phyloP scores from a whole-genome alignment of 2,329 filamentous ascomycete genomes.

The Chaetomiaceae sp. region DNA sequence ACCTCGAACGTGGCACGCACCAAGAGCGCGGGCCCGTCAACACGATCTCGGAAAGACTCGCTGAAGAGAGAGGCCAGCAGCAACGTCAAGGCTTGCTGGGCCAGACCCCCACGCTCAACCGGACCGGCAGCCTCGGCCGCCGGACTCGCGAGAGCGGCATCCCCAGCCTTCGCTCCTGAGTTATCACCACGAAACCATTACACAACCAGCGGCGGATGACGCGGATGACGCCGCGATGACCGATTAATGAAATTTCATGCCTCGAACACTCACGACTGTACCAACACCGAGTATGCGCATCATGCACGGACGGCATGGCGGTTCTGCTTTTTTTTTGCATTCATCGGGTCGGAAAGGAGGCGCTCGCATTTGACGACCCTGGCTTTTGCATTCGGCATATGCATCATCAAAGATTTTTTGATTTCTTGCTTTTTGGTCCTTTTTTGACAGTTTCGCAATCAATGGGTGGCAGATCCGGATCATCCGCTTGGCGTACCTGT shows the following conservation, averaged over 20 bases:
- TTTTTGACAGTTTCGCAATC: not conserved
- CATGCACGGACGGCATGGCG: not conserved
- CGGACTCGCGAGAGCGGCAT: conserved; percentile 6
- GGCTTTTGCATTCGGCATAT: not conserved
- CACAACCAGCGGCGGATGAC: not conserved
- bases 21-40: conserved; percentile 20
- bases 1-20: conserved; percentile 6
- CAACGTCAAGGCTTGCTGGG: conserved; percentile 45
- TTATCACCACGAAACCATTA: not conserved
- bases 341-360: not conserved
- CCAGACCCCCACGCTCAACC: conserved; percentile 39
- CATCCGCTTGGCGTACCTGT: not conserved
- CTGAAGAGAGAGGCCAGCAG: conserved; percentile 40
- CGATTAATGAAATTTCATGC: not conserved
- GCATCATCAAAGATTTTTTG: not conserved
- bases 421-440: not conserved
- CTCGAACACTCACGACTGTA: conserved; percentile 3
- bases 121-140: conserved; percentile 41
- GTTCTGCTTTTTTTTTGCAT: not conserved
- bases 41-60: conserved; percentile 34
- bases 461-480: not conserved
- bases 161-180: conserved; percentile 9
- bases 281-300: not conserved
- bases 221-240: not conserved
- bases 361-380: not conserved